A percentile compares a stretch with the other conserved stretches of the same genome.
Conservation (phyloP, 345 rosid genomes). For the Lepidium sativum region DNA sequence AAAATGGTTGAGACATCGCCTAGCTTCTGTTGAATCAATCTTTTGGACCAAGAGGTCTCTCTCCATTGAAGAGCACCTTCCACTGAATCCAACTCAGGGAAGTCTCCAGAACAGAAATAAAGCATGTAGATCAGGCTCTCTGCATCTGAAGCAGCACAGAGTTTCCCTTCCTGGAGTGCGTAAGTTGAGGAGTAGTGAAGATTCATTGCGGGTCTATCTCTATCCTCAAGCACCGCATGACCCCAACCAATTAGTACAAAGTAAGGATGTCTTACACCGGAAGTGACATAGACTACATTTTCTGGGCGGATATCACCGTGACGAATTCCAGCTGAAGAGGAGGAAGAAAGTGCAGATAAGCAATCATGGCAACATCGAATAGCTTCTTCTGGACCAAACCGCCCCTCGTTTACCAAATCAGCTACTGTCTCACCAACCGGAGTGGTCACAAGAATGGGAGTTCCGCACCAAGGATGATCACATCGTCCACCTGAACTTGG, state of each 20-base stretch:
- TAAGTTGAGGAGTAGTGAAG: slow-evolving; percentile 94
- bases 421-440: slow-evolving; percentile 90
- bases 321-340: slow-evolving; percentile 71
- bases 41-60: slow-evolving; percentile 88
- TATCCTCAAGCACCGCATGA: slow-evolving; percentile 92
- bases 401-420: slow-evolving; percentile 55
- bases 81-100: slow-evolving; percentile 82
- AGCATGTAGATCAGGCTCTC: slow-evolving; percentile 96
- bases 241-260: slow-evolving; percentile 95
- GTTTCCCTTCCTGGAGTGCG: slow-evolving; percentile 92
- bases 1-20: slow-evolving; percentile 82
- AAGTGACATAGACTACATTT: slow-evolving; percentile 57
- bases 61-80: slow-evolving; percentile 98
- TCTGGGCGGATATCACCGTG: slow-evolving; percentile 95
- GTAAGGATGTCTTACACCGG: slow-evolving; percentile 52
- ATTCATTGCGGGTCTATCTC: slow-evolving; percentile 94
- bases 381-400: slow-evolving; percentile 72
- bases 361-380: slow-evolving; percentile 92
- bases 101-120: slow-evolving; percentile 65
- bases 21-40: slow-evolving; percentile 88
- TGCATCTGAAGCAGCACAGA: slow-evolving; percentile 95
- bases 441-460: slow-evolving; percentile 87
- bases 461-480: slow-evolving; percentile 97
- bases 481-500: slow-evolving; percentile 87
- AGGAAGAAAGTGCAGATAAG: slow-evolving; percentile 71